Conservation (phyloP, 352 stramenopile genomes). For the Peronosclerospora sorghi region DNA sequence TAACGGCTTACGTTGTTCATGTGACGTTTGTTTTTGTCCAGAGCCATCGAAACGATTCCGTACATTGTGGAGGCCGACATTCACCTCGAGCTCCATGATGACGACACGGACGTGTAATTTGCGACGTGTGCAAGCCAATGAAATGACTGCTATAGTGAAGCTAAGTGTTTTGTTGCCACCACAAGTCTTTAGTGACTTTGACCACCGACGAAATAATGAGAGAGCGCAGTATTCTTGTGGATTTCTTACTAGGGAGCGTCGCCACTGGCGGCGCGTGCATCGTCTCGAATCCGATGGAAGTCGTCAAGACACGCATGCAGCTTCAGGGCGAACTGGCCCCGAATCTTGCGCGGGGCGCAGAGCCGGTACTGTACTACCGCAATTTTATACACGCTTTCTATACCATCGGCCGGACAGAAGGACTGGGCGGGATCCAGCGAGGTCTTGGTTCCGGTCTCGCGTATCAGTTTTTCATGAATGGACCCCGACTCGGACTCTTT, state of each 20-base stretch:
- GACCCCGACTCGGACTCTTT: slow-evolving; percentile 61
- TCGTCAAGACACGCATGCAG: slow-evolving; percentile 86
- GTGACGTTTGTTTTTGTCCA: slow-evolving; percentile 6
- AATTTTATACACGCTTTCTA: slow-evolving; percentile 83
- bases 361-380: slow-evolving; percentile 54
- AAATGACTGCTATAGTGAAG: slow-evolving; percentile 14
- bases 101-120: slow-evolving; percentile 23
- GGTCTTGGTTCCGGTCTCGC: slow-evolving; percentile 64
- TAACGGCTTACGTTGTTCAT: neutral
- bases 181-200: neutral
- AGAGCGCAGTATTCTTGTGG: slow-evolving; percentile 45
- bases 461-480: slow-evolving; percentile 82
- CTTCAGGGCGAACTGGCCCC: slow-evolving; percentile 72
- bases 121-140: slow-evolving; percentile 18
- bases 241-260: slow-evolving; percentile 57
- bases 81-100: slow-evolving; percentile 68
- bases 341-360: slow-evolving; percentile 17
- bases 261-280: slow-evolving; percentile 60
- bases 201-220: slow-evolving; percentile 8
- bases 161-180: slow-evolving; percentile 3
- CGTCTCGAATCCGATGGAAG: slow-evolving; percentile 84
- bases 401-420: slow-evolving; percentile 69
- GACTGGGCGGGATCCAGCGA: slow-evolving; percentile 66
- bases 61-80: slow-evolving; percentile 77
- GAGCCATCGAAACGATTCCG: slow-evolving; percentile 65